Conservation (phyloP, 140 eudicot genomes). For the Stevia rebaudiana region DNA sequence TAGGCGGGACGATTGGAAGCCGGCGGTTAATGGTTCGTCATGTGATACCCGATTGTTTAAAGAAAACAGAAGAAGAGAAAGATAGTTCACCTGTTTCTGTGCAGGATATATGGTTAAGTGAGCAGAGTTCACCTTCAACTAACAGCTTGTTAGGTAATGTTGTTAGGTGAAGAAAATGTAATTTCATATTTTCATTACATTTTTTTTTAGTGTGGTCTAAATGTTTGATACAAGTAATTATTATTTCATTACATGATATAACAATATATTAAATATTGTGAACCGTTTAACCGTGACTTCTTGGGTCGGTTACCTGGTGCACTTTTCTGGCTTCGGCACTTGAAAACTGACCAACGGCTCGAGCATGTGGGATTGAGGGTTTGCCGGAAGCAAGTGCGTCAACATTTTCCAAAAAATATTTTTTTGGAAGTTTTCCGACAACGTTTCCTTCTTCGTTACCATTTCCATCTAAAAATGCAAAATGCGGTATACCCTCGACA, state of each 20-base stretch:
- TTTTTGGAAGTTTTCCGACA: conserved; percentile 84
- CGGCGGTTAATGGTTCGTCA: conserved; percentile 48
- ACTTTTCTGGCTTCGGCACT: conserved; percentile 80
- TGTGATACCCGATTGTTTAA: conserved; percentile 33
- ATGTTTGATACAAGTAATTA: conserved; percentile 28
- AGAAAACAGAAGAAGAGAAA: conserved; percentile 41
- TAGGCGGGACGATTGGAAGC: conserved; percentile 47
- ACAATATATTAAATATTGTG: conserved; percentile 6
- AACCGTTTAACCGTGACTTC: conserved; percentile 75
- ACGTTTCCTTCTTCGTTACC: conserved; percentile 99
- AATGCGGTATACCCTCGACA: conserved; percentile 98
- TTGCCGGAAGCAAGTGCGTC: conserved; percentile 85
- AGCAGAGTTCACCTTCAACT: conserved; percentile 83
- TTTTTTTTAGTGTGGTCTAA: conserved; percentile 23
- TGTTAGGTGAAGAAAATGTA: conserved; percentile 36
- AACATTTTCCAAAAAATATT: conserved; percentile 67
- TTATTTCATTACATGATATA: conserved; percentile 13
- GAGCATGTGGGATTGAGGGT: conserved; percentile 83
- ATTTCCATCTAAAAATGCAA: conserved; percentile 79
- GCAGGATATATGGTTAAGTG: conserved; percentile 79
- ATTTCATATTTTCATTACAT: conserved; percentile 31
- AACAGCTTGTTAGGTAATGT: conserved; percentile 70
- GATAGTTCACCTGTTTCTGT: conserved; percentile 72
- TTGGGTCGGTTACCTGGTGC: conserved; percentile 81
- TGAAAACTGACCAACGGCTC: conserved; percentile 82